phyloP scores from a whole-genome alignment of 495 filamentous ascomycete genomes.

The Xylaria longipes region DNA sequence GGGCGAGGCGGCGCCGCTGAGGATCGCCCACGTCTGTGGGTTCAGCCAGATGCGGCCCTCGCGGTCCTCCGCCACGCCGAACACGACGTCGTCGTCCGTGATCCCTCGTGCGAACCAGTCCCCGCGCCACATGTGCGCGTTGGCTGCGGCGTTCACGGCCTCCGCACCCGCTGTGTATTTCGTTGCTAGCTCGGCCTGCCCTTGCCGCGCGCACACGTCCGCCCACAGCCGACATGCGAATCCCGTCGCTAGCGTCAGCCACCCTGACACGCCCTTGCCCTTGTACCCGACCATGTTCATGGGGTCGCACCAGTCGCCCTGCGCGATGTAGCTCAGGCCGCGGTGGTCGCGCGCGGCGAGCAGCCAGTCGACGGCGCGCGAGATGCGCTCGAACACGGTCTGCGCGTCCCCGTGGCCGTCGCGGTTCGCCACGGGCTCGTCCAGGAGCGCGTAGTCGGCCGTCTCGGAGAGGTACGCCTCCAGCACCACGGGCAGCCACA shows the following conservation, averaged over 20 bases:
- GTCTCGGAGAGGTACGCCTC: constrained; percentile 62
- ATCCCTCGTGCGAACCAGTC: constrained; percentile 64
- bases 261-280: constrained; percentile 61
- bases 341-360: constrained; percentile 55
- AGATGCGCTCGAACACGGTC: constrained; percentile 61
- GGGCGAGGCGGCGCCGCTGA: constrained; percentile 55
- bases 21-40: constrained; percentile 60
- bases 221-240: constrained; percentile 60
- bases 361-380: constrained; percentile 61
- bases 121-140: constrained; percentile 60
- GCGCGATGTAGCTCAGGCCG: constrained; percentile 62
- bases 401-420: constrained; percentile 49
- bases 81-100: constrained; percentile 59
- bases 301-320: constrained; percentile 66
- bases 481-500: constrained; percentile 61
- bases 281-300: constrained; percentile 67
- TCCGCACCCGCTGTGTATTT: constrained; percentile 52
- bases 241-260: constrained; percentile 61
- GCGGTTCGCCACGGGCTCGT: constrained; percentile 45
- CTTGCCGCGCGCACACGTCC: constrained; percentile 54
- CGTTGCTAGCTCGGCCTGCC: constrained; percentile 45
- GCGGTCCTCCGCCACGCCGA: constrained; percentile 55
- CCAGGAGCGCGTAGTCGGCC: constrained; percentile 56
- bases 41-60: constrained; percentile 66
- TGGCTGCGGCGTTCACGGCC: constrained; percentile 57